A percentile compares a stretch with the other conserved stretches of the same genome.
phyloP scores from a whole-genome alignment of 345 rosid genomes.

The Atalantia buxifolia region DNA sequence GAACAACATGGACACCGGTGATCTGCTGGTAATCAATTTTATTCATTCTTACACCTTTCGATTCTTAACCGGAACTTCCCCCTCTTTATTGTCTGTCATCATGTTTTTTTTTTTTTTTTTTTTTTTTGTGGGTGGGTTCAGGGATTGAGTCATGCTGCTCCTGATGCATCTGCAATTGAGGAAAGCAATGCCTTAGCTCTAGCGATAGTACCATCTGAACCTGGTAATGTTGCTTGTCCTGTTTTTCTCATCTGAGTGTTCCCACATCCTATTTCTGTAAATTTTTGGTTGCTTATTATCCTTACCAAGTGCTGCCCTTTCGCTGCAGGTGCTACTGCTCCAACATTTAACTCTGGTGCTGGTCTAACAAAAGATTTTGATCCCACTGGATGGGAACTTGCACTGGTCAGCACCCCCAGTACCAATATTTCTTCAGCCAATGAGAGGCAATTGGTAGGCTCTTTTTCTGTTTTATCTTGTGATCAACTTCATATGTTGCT shows the following conservation, averaged over 20 bases:
- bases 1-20: constrained; percentile 62
- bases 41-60: not conserved
- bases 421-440: constrained; percentile 64
- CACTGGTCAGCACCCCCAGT: constrained; percentile 78
- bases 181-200: constrained; percentile 89
- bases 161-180: constrained; percentile 73
- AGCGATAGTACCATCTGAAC: constrained; percentile 76
- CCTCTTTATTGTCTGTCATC: not conserved
- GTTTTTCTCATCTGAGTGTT: not conserved
- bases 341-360: constrained; percentile 50
- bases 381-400: constrained; percentile 97
- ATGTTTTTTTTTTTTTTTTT: constrained; percentile 3
- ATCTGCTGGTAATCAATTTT: constrained; percentile 59
- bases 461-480: not conserved
- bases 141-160: constrained; percentile 59
- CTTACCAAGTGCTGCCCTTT: constrained; percentile 1
- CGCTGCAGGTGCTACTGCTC: constrained; percentile 42
- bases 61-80: not conserved
- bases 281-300: not conserved
- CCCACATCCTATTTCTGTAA: not conserved
- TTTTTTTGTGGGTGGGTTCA: constrained; percentile 23
- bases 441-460: constrained; percentile 84
- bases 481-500: not conserved
- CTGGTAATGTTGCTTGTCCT: constrained; percentile 30
- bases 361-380: constrained; percentile 61